A percentile compares a stretch with the other conserved stretches of the same genome.
Conservation (phyloP, 192 early-diverging fungal species). For the Lobosporangium transversale region DNA sequence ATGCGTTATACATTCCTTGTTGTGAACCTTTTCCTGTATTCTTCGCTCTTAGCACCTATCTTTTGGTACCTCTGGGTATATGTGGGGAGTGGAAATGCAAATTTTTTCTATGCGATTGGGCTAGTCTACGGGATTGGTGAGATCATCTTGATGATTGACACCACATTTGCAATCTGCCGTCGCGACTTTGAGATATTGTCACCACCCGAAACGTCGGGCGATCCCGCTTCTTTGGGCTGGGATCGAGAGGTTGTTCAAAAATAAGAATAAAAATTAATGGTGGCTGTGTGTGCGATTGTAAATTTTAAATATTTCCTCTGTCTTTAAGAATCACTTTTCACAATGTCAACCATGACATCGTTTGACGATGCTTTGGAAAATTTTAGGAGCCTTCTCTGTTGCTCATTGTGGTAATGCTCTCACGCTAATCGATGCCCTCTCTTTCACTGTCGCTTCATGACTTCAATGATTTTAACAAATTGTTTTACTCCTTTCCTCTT, state of each 20-base stretch:
- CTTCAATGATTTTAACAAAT: too few relatives aligned
- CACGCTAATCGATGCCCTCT: background rate
- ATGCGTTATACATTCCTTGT: constrained; percentile 83
- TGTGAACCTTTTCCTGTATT: constrained; percentile 75
- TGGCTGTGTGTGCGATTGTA: background rate
- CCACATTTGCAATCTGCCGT: constrained; percentile 78
- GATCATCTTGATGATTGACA: constrained; percentile 85
- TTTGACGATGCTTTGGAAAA: constrained; percentile 39
- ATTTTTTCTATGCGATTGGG: constrained; percentile 98
- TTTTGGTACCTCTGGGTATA: constrained; percentile 98
- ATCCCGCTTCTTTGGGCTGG: constrained; percentile 16
- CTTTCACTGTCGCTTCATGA: background rate
- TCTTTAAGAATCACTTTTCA: background rate
- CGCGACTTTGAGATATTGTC: constrained; percentile 78
- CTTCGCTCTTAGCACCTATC: constrained; percentile 83
- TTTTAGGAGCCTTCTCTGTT: constrained; percentile 27
- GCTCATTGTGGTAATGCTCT: constrained; percentile 43
- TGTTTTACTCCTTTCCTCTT: too few relatives aligned
- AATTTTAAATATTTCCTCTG: background rate
- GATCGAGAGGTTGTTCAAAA: constrained; percentile 40
- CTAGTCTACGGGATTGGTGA: constrained; percentile 91
- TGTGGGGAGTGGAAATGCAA: constrained; percentile 95
- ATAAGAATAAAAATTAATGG: constrained; percentile 5
- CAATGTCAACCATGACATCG: constrained; percentile 11
- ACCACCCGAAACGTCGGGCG: constrained; percentile 17